A percentile compares a stretch with the other conserved stretches of the same genome.
These are phyloP conservation scores for Fusarium caatingaense DNA, from an alignment of 2,329 filamentous ascomycete species.

Conservation along the genomic window DNA sequence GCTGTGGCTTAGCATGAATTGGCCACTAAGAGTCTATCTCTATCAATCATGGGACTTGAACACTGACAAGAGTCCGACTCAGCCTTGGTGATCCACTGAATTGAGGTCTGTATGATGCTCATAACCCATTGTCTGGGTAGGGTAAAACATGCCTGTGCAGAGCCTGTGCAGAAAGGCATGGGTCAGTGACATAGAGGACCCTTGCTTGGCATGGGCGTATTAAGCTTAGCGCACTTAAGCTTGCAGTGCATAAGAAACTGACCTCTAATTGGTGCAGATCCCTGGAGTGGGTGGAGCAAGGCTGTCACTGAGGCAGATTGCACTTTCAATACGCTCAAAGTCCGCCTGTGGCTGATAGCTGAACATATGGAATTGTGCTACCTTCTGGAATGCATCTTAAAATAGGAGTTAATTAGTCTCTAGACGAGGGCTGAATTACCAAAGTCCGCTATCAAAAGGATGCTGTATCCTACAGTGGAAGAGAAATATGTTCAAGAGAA, in stretches of 20 bases:
- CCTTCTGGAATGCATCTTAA: neutral
- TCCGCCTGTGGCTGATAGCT: neutral
- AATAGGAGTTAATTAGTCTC: neutral
- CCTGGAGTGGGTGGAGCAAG: constrained; percentile 8
- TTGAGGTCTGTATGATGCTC: neutral
- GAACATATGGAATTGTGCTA: neutral
- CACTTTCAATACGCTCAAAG: constrained; percentile 13
- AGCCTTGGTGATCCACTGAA: constrained; percentile 1
- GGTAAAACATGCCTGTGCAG: neutral
- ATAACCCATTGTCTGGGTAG: neutral
- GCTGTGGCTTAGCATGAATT: neutral
- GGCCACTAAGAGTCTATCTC: neutral
- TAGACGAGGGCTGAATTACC: neutral
- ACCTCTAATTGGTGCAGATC: constrained; percentile 1
- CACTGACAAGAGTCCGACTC: neutral
- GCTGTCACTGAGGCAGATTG: constrained; percentile 34
- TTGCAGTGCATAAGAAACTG: neutral
- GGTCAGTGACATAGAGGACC: constrained; percentile 24
- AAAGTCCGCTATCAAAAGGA: neutral
- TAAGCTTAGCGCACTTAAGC: constrained; percentile 35
- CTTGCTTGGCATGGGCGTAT: constrained; percentile 22
- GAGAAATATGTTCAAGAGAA: neutral
- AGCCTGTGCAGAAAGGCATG: neutral
- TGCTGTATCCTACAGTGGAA: neutral
- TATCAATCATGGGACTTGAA: neutral